phyloP scores from a whole-genome alignment of 2,329 filamentous ascomycete genomes.

The Trichoderma citrinoviride region DNA sequence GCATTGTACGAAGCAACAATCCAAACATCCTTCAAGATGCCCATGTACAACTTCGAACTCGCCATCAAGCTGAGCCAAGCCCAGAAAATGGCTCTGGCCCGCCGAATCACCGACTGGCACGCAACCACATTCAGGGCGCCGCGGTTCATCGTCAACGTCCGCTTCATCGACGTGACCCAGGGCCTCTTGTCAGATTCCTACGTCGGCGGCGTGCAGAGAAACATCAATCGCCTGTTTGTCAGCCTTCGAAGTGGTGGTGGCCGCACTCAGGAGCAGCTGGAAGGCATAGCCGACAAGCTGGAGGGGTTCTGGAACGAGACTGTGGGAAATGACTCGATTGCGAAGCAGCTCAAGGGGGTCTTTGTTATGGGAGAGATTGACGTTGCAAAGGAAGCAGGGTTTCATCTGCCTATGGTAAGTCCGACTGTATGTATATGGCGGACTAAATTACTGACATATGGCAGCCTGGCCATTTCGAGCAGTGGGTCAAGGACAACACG shows the following conservation, averaged over 20 bases:
- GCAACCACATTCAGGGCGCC: constrained; percentile 21
- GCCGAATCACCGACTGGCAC: constrained; percentile 21
- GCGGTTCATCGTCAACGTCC: constrained; percentile 21
- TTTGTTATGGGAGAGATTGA: constrained; percentile 17
- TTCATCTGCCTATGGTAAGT: constrained; percentile 18
- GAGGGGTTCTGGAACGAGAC: constrained; percentile 16
- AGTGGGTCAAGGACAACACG: constrained; percentile 21
- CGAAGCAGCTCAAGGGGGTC: constrained; percentile 7
- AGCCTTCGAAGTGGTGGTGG: constrained; percentile 18
- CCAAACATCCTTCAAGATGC: neutral
- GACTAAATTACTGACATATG: neutral
- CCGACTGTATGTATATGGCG: neutral
- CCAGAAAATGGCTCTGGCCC: constrained; percentile 19
- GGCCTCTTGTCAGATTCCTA: constrained; percentile 15
- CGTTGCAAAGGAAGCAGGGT: constrained; percentile 19
- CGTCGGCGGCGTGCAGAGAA: constrained; percentile 9
- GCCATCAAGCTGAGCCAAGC: constrained; percentile 16
- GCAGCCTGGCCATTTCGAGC: constrained; percentile 18
- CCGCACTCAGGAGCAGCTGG: constrained; percentile 7
- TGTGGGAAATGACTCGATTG: constrained; percentile 8
- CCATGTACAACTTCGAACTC: constrained; percentile 20
- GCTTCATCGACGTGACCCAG: constrained; percentile 19
- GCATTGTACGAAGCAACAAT: neutral
- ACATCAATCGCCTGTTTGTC: constrained; percentile 19
- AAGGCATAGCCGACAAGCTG: constrained; percentile 21